A percentile compares a stretch with the other conserved stretches of the same genome.
phyloP scores from a whole-genome alignment of 2,329 filamentous ascomycete genomes.

The Amesomyces nigricolor region DNA sequence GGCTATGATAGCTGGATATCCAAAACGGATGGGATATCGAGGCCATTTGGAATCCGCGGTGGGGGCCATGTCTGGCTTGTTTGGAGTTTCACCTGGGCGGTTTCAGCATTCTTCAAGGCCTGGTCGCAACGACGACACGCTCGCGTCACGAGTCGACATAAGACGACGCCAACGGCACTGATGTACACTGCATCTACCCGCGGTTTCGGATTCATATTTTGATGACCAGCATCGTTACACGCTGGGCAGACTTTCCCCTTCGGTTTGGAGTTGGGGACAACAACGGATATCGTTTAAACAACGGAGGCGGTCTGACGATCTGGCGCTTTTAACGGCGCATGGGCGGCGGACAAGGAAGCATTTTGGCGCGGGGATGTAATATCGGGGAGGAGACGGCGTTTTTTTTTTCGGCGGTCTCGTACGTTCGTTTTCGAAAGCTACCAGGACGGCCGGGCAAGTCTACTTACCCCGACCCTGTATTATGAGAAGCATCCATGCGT shows the following conservation, averaged over 20 bases:
- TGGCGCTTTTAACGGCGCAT: not conserved
- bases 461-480: conserved; percentile 5
- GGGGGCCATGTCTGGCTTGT: conserved; percentile 16
- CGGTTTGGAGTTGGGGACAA: not conserved
- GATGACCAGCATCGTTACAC: conserved; percentile 2
- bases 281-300: conserved; percentile 1
- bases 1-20: conserved; percentile 25
- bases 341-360: conserved; percentile 1
- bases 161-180: not conserved
- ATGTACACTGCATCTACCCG: conserved; percentile 17
- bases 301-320: not conserved
- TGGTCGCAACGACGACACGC: conserved; percentile 13
- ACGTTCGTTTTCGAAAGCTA: conserved; percentile 6
- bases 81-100: conserved; percentile 6
- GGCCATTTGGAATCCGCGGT: conserved; percentile 22
- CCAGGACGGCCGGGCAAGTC: not conserved
- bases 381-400: not conserved
- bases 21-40: conserved; percentile 22
- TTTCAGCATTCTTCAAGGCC: conserved; percentile 13
- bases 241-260: not conserved
- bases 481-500: conserved; percentile 12
- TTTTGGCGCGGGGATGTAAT: not conserved
- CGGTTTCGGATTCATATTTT: not conserved
- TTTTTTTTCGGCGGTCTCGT: not conserved
- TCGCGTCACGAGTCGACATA: conserved; percentile 3